These are phyloP conservation scores for Pseudoscleropodium purum DNA, from an alignment of 225 moss, liverwort and hornwort species.

Conservation along the genomic window DNA sequence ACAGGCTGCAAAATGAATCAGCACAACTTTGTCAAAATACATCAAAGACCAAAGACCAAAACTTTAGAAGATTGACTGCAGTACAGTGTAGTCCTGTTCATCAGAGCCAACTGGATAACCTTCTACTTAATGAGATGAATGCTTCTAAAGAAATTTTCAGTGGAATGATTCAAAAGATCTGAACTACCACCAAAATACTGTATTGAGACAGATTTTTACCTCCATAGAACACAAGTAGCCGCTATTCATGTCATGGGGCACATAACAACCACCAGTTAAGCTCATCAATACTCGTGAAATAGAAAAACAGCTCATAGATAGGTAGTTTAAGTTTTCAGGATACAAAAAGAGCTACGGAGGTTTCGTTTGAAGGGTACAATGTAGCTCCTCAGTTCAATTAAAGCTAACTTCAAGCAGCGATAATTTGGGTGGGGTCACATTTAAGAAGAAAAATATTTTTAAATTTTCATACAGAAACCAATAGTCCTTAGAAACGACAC, in stretches of 20 bases:
- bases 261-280: neutral
- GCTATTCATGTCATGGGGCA: slow-evolving; percentile 20
- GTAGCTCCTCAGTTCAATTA: neutral
- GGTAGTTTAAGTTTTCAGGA: neutral
- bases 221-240: slow-evolving; percentile 97
- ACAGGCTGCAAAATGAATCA: slow-evolving; percentile 51
- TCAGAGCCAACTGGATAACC: neutral
- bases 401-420: neutral
- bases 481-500: neutral
- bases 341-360: neutral
- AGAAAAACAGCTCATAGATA: neutral
- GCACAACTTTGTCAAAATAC: neutral
- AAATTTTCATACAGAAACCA: neutral
- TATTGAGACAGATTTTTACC: slow-evolving; percentile 21
- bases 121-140: neutral
- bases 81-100: neutral
- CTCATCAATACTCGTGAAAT: slow-evolving; percentile 1
- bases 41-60: neutral
- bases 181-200: neutral
- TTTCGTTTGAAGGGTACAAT: neutral
- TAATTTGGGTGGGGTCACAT: neutral
- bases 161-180: neutral
- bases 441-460: neutral
- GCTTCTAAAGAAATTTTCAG: neutral
- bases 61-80: neutral